Base-by-base conservation (phyloP, 371 early-diverging fungal genomes). In the Zopfochytrium polystomum region DNA sequence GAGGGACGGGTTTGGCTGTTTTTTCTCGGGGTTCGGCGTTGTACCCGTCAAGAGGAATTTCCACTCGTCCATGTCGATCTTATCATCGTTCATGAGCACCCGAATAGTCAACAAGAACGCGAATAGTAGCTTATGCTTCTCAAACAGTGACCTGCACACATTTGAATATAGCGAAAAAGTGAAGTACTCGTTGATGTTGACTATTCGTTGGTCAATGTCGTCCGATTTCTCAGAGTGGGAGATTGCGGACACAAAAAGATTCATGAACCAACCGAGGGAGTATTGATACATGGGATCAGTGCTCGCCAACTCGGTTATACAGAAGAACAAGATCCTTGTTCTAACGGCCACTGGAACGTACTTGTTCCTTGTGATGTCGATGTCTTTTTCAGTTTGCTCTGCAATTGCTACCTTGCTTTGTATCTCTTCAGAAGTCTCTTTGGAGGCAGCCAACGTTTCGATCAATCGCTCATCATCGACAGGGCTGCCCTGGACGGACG, bases 281-380 rank as follows among this genome's bases (percentile, higher is more conserved):
- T 83, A 83, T 54, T 83, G 84, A 54, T 83, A 83, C 84, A 83
- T 83, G 4, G 84, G 84, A 63, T 83, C 84, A 27, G 79, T 75
- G 7, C 61, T 68, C 0, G 84, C 74, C n/a, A 83, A 67, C 55
- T 83, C 84, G 2, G 79, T 80, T 55, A 83, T 83, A 65, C 82
- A 80, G 72, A 83, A 83, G 72, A 83, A 83, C 26, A 83, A 50
- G 51, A 83, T 81, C 18, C 84, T 44, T 1, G 82, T 82, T 34
- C 81, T 53, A 15, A 80, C 63, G 1, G 84, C 82, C 0, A 83
- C 84, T 26, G 84, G 77, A 3, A 67, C 66, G 54, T 83, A 83
- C 53, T 76, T 74, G 67, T 72, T 79, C 15, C 84, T 59, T 1
- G 80, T 83, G 4, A 62, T 58, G 56, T 83, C 84, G 56, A 83